Evolutionary conservation across 805 yeast species (phyloP).

Genomic region (Kluyveromyces wickerhamii): DNA sequence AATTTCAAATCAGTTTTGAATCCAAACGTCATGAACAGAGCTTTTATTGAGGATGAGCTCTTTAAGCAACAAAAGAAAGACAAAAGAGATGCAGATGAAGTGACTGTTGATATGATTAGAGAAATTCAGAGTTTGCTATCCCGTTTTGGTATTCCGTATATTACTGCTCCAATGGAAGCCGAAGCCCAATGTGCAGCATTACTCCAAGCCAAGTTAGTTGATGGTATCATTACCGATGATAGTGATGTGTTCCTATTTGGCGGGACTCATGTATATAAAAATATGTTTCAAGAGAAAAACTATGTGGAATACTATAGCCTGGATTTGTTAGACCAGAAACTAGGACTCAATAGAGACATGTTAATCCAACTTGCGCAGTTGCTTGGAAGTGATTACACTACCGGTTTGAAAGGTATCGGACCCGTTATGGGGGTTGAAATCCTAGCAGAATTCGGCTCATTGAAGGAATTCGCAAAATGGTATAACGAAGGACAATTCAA

Average conservation of each 20-base stretch:
- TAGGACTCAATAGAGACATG: conserved; percentile 56
- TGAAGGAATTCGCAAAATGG: conserved; percentile 36
- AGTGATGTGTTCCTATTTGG: conserved; percentile 95
- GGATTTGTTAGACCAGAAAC: conserved; percentile 47
- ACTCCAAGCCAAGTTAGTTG: conserved; percentile 61
- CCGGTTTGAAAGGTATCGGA: conserved; percentile 88
- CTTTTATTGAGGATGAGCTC: conserved; percentile 37
- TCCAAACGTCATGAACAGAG: conserved; percentile 15
- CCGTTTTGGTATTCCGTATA: conserved; percentile 87
- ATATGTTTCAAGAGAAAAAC: conserved; percentile 89
- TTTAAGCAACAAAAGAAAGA: conserved; percentile 57
- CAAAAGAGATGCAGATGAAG: conserved; percentile 85
- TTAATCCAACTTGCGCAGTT: conserved; percentile 77
- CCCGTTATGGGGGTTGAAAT: conserved; percentile 90
- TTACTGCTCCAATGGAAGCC: conserved; percentile 98
- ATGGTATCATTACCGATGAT: conserved; percentile 95
- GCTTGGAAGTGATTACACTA: conserved; percentile 92
- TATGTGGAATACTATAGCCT: conserved; percentile 78
- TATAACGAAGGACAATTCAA: conserved; percentile 35
- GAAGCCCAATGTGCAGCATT: conserved; percentile 96
- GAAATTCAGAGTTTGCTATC: conserved; percentile 86
- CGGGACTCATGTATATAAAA: conserved; percentile 73
- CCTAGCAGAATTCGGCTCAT: conserved; percentile 66
- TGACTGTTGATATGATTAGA: conserved; percentile 71
- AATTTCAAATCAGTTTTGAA: conserved; percentile 43